A percentile compares a stretch with the other conserved stretches of the same genome.
Evolutionary conservation across 2,329 filamentous ascomycete genomes (phyloP).

Genomic region (Microsporum ferrugineum): DNA sequence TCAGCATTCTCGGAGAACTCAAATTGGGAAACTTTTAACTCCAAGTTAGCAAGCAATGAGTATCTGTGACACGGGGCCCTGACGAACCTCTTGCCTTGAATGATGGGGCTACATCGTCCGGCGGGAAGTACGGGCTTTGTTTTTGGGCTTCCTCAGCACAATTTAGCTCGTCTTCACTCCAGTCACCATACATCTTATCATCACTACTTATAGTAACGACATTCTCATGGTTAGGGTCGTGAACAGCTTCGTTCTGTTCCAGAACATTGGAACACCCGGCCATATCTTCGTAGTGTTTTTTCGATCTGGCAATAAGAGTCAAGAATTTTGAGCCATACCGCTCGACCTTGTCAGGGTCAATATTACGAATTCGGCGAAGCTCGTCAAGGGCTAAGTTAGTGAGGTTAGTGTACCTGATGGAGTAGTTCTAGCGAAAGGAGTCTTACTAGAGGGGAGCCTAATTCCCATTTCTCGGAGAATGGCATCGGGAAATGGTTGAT

Average conservation of each 20-base stretch:
- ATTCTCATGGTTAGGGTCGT: conserved; percentile 37
- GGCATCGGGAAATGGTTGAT: conserved; percentile 37
- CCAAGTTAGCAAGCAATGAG: background rate
- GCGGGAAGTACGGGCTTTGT: conserved; percentile 18
- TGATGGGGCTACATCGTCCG: conserved; percentile 9
- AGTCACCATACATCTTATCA: conserved; percentile 24
- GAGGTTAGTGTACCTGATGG: conserved; percentile 21
- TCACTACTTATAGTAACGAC: conserved; percentile 36
- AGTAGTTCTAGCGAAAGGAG: background rate
- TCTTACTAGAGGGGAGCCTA: conserved; percentile 33
- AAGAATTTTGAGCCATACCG: conserved; percentile 35
- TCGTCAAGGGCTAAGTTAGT: conserved; percentile 11
- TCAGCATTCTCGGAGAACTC: conserved; percentile 10
- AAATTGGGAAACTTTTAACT: conserved; percentile 13
- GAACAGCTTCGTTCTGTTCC: conserved; percentile 38
- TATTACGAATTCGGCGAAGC: conserved; percentile 31
- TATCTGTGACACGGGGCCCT: background rate
- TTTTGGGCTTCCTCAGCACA: conserved; percentile 7
- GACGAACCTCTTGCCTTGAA: conserved; percentile 17
- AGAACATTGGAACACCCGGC: conserved; percentile 18
- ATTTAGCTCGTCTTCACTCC: background rate
- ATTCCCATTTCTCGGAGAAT: conserved; percentile 40
- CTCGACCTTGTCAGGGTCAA: conserved; percentile 36
- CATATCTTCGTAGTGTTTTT: conserved; percentile 33
- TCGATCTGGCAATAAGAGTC: conserved; percentile 31